Evolutionary conservation across 2,329 filamentous ascomycete species (phyloP), one percentile per base, ranked within the genome.

Genomic region (Curvularia sp.): DNA sequence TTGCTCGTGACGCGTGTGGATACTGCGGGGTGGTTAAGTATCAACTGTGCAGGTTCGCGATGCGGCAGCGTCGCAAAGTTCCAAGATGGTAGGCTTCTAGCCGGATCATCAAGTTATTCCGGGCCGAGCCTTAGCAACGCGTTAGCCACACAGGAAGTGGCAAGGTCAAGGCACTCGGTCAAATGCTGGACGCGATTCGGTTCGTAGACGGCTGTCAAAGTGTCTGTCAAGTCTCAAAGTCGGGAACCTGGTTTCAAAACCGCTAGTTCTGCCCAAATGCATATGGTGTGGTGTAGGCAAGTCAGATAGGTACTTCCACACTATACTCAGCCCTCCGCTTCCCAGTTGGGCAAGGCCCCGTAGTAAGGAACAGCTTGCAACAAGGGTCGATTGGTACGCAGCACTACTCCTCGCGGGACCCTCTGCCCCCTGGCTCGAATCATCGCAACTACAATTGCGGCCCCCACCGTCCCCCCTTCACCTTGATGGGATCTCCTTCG

Each of bases 331-430:
- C 64, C 51, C 55, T 49, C 61, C 64, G 52, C 57, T 61, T 67
- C 66, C 66, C 65, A 59, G 57, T 66, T 63, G 50, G 65, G 60
- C 60, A 62, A 65, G 63, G 56, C 54, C 57, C 48, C 25, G 46
- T 48, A 51, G 59, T 55, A 63, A 63, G 47, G 59, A 57, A 64
- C 61, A 61, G 70, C 71, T 74, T 74, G 71, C 70, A 69, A 68
- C 61, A 66, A 67, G 63, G 62, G 67, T 71, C 54, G 68, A 71
- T 67, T 68, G 55, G 55, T 73, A 54, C 66, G 63, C 57, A 58
- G 59, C 59, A 47, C 57, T 53, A 57, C 61, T 59, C 57, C 53
- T 61, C 51, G 63, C 57, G 59, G 64, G 56, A 56, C 65, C 56
- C 43, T 60, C 52, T 43, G 27, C 60, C 65, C 67, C 68, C 63